A percentile compares a stretch with the other conserved stretches of the same genome.
Conservation (phyloP, 441 rosid species). For the Erodium moschatum region DNA sequence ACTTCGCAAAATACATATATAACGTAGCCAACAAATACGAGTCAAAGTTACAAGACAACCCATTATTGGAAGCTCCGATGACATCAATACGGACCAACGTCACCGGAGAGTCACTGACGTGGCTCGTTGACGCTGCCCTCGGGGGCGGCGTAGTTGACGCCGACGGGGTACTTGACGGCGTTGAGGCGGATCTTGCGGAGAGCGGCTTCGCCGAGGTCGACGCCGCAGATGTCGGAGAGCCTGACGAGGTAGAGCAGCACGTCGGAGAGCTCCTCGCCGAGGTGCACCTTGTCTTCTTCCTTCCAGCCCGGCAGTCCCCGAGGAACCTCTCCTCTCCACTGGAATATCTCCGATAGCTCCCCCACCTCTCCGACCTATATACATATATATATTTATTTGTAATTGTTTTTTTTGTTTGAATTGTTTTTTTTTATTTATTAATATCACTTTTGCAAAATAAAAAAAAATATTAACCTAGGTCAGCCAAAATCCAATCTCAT, state of each 20-base stretch:
- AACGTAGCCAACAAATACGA: no score
- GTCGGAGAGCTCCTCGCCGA: slow-evolving; percentile 86
- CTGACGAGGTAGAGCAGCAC: slow-evolving; percentile 75
- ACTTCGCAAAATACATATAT: no score
- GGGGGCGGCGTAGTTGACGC: background rate
- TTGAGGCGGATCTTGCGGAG: slow-evolving; percentile 64
- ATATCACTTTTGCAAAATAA: no score
- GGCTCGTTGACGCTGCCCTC: no score
- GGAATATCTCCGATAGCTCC: slow-evolving; percentile 84
- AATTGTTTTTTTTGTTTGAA: no score
- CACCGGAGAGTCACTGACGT: no score
- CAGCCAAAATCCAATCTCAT: no score
- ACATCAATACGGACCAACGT: no score
- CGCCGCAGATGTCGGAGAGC: slow-evolving; percentile 71
- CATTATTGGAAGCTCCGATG: no score
- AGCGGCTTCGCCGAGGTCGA: slow-evolving; percentile 76
- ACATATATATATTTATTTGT: background rate
- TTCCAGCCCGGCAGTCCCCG: slow-evolving; percentile 72
- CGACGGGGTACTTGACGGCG: slow-evolving; percentile 69
- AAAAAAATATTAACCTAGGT: no score
- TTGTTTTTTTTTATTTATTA: no score
- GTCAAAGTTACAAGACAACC: no score
- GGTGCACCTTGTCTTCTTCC: slow-evolving; percentile 71
- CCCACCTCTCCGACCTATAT: slow-evolving; percentile 83
- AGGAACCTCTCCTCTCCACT: slow-evolving; percentile 92